Evolutionary conservation across 2,329 filamentous ascomycete genomes (phyloP), one percentile per base, ranked within the genome.

Genomic region (Trichoderma aggressivum): DNA sequence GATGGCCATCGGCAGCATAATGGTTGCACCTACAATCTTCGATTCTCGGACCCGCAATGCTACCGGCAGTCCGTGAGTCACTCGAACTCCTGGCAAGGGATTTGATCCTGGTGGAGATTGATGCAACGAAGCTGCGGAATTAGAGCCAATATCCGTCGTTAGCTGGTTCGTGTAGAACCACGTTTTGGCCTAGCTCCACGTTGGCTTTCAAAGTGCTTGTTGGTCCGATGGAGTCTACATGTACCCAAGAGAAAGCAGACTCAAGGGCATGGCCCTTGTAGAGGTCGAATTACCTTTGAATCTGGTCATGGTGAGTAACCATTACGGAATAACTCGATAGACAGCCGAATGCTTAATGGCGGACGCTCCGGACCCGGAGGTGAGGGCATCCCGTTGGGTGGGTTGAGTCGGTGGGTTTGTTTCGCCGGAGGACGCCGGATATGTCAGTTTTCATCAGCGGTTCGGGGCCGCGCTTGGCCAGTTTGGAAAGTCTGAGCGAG

Each of bases 401-500:
- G 39, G 39, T 32, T 63, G 24, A 43, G 28, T 21, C 32, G 11
- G 63, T 43, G 24, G 53, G n/a, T 60, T 60, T 26, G 21, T 6
- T 34, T 53, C 16, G 21, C 32, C 32, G 55, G 56, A 47, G 30
- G 55, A 58, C 14, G 34, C 53, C 55, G 53, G 56, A 43, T 28
- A 24, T 39, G 34, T 24, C 24, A 24, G 14, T 24, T 39, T 61
- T 21, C 12, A 53, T 36, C 36, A n/a, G 39, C 30, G 47, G 36
- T 11, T 14, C n/a, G 63, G 24, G 56, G 39, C 26, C 66, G 28
- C 66, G 66, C 66, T 69, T 69, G 56, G 66, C 66, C 10, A 61
- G 66, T 36, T 69, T 60, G 66, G 66, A 69, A 69, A 53, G 36
- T 61, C 66, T 69, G 66, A 69, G 66, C 56, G 66, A 69, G 66